Evolutionary conservation across 177 flowering plant species (phyloP).

Genomic region (Tripterygium wilfordii): DNA sequence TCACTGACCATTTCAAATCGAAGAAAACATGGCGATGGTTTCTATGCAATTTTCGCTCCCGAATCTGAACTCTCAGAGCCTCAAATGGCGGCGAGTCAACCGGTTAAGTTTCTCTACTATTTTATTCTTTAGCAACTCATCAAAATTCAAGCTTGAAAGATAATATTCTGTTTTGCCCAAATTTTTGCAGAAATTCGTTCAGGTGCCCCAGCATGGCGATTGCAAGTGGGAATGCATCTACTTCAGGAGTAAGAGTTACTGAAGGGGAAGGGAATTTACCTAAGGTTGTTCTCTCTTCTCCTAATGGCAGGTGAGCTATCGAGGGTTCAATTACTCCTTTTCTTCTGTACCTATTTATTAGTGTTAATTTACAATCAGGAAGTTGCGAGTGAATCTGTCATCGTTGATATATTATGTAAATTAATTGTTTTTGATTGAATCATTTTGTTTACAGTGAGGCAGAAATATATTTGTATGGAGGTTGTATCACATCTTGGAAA

Average conservation of each 20-base stretch:
- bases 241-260: constrained; percentile 45
- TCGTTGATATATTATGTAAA: background rate
- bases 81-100: constrained; percentile 29
- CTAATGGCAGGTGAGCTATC: constrained; percentile 53
- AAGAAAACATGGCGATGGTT: constrained; percentile 24
- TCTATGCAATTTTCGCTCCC: constrained; percentile 23
- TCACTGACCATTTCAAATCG: too few relatives aligned
- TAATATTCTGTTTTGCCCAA: background rate
- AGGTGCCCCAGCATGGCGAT: constrained; percentile 43
- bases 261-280: constrained; percentile 81
- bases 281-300: constrained; percentile 60
- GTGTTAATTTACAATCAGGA: too few relatives aligned
- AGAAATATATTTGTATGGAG: constrained; percentile 85
- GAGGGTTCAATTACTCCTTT: background rate
- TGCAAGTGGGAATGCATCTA: constrained; percentile 32
- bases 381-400: too few relatives aligned
- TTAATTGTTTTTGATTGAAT: background rate
- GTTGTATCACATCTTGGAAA: constrained; percentile 94
- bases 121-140: too few relatives aligned
- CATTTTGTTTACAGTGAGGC: constrained; percentile 71
- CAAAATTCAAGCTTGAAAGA: too few relatives aligned
- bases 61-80: constrained; percentile 13
- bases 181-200: background rate
- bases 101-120: constrained; percentile 19
- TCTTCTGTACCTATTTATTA: too few relatives aligned